Percentiles rank a stretch among this genome's conserved stretches.
phyloP scores from a whole-genome alignment of 2,329 filamentous ascomycete species.

The Lasiodiplodia sp. region DNA sequence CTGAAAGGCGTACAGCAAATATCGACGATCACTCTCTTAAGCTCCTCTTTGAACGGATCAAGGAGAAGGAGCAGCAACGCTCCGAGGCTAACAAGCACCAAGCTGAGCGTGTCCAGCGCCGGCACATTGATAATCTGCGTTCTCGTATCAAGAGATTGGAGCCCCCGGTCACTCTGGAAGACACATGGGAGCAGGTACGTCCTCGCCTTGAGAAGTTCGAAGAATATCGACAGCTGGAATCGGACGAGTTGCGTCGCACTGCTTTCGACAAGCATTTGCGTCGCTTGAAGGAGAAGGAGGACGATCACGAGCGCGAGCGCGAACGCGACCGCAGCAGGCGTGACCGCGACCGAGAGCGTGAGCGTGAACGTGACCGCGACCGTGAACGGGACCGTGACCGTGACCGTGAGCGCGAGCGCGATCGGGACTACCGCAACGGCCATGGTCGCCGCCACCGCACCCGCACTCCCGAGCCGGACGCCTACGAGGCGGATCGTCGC shows the following conservation, averaged over 20 bases:
- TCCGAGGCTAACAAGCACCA: slow-evolving; percentile 84
- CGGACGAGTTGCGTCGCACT: slow-evolving; percentile 80
- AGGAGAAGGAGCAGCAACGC: slow-evolving; percentile 83
- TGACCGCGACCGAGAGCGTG: slow-evolving; percentile 38
- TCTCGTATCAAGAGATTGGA: slow-evolving; percentile 89
- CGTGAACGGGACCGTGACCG: slow-evolving; percentile 65
- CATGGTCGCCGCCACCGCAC: slow-evolving; percentile 61
- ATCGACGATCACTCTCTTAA: slow-evolving; percentile 80
- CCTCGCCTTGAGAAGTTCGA: slow-evolving; percentile 79
- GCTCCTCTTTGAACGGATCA: slow-evolving; percentile 85
- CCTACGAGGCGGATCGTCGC: slow-evolving; percentile 93
- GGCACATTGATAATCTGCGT: slow-evolving; percentile 83
- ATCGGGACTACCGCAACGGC: slow-evolving; percentile 53
- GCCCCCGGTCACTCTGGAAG: slow-evolving; percentile 76
- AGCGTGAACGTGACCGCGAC: slow-evolving; percentile 54
- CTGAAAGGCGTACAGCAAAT: slow-evolving; percentile 86
- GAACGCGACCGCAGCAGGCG: slow-evolving; percentile 64
- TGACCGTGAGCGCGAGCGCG: slow-evolving; percentile 55
- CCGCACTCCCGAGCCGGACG: slow-evolving; percentile 88
- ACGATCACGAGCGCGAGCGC: slow-evolving; percentile 69
- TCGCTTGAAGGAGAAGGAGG: slow-evolving; percentile 89
- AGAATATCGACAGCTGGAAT: slow-evolving; percentile 82
- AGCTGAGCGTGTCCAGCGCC: slow-evolving; percentile 83
- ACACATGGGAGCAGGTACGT: slow-evolving; percentile 89
- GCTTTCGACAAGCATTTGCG: slow-evolving; percentile 94